Percentiles rank a stretch among this genome's conserved stretches.
Conservation (phyloP, 352 stramenopile genomes). For the Aphanomyces stellatus region DNA sequence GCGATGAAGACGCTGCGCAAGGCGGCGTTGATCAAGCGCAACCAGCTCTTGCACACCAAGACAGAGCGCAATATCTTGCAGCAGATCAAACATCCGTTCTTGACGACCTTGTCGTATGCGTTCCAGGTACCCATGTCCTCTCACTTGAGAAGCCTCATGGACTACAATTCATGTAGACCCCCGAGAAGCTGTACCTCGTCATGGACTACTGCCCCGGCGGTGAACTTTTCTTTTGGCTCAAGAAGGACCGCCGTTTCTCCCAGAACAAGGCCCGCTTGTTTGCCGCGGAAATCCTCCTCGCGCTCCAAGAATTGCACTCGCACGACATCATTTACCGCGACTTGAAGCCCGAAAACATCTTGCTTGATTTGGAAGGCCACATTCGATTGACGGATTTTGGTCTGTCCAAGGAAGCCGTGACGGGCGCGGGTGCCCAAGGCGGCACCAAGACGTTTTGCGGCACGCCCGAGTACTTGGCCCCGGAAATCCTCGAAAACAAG, state of each 20-base stretch:
- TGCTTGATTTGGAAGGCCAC: constrained; percentile 91
- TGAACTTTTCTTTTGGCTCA: constrained; percentile 94
- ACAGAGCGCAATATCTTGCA: constrained; percentile 91
- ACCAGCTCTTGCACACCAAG: constrained; percentile 91
- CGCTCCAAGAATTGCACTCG: constrained; percentile 87
- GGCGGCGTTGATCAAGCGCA: constrained; percentile 86
- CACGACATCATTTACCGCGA: constrained; percentile 96
- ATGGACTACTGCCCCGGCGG: constrained; percentile 93
- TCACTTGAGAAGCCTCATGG: background rate
- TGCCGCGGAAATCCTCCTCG: constrained; percentile 90
- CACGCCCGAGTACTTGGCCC: constrained; percentile 92
- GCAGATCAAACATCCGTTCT: constrained; percentile 89
- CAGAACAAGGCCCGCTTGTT: constrained; percentile 89
- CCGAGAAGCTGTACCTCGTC: constrained; percentile 90
- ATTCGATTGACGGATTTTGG: constrained; percentile 94
- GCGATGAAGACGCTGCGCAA: constrained; percentile 95
- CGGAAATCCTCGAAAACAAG: constrained; percentile 93
- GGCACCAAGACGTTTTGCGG: constrained; percentile 89
- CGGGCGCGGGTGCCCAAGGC: constrained; percentile 60
- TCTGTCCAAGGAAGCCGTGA: constrained; percentile 90
- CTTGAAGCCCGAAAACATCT: constrained; percentile 95
- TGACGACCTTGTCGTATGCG: constrained; percentile 79
- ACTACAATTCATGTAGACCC: constrained; percentile 56
- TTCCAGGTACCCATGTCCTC: constrained; percentile 41
- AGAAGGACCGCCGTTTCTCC: constrained; percentile 90